These are phyloP conservation scores for Trichoderma koningiopsis DNA, from an alignment of 2,329 filamentous ascomycete species.

Conservation along the genomic window DNA sequence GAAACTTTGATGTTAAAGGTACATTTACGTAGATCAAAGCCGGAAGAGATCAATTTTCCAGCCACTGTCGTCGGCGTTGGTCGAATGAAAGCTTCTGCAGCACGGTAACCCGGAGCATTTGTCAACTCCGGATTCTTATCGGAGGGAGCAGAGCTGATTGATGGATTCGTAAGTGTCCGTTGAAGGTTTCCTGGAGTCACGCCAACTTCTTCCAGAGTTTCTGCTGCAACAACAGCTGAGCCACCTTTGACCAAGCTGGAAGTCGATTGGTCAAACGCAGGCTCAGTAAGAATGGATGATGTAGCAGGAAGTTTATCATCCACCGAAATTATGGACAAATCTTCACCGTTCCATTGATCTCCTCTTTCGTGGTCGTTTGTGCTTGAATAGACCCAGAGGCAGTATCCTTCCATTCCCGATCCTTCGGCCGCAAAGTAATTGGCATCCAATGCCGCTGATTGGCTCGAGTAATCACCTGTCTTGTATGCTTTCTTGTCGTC, in stretches of 20 bases:
- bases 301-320: slow-evolving; percentile 71
- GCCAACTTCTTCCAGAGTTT: slow-evolving; percentile 54
- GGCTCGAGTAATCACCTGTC: slow-evolving; percentile 91
- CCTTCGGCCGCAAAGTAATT: slow-evolving; percentile 94
- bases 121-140: slow-evolving; percentile 59
- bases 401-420: slow-evolving; percentile 79
- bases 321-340: slow-evolving; percentile 83
- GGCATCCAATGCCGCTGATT: slow-evolving; percentile 89
- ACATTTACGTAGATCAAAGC: slow-evolving; percentile 81
- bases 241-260: slow-evolving; percentile 41
- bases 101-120: slow-evolving; percentile 75
- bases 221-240: slow-evolving; percentile 36
- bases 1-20: slow-evolving; percentile 73
- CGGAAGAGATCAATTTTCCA: slow-evolving; percentile 70
- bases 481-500: slow-evolving; percentile 94
- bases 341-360: slow-evolving; percentile 97
- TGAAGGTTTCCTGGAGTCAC: slow-evolving; percentile 78
- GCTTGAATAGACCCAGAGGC: slow-evolving; percentile 83
- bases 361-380: slow-evolving; percentile 86
- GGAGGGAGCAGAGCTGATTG: slow-evolving; percentile 61
- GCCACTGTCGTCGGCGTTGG: slow-evolving; percentile 77
- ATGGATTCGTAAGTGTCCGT: slow-evolving; percentile 67
- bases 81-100: slow-evolving; percentile 89
- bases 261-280: slow-evolving; percentile 48
- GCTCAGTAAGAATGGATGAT: slow-evolving; percentile 51